These are phyloP conservation scores for Cladophialophora chaetospira DNA, from an alignment of 2,329 filamentous ascomycete genomes.

Conservation along the genomic window DNA sequence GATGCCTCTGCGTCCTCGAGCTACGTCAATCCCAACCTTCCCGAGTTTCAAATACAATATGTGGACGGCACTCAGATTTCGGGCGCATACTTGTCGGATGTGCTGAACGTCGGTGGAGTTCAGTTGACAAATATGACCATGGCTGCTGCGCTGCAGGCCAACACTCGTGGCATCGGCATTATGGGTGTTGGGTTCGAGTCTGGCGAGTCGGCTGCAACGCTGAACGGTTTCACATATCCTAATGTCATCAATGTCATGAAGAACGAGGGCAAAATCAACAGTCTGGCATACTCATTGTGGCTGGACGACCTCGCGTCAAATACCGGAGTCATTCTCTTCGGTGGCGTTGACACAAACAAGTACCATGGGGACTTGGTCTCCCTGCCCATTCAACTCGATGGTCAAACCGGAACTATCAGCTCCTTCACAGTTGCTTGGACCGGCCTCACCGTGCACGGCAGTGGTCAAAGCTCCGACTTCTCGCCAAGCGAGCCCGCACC, in stretches of 20 bases:
- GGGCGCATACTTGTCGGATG: slow-evolving; percentile 44
- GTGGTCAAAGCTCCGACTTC: slow-evolving; percentile 41
- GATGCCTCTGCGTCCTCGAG: slow-evolving; percentile 33
- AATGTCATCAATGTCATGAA: slow-evolving; percentile 68
- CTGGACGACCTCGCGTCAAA: slow-evolving; percentile 57
- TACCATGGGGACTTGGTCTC: slow-evolving; percentile 65
- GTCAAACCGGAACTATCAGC: slow-evolving; percentile 57
- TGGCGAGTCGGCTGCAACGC: slow-evolving; percentile 29
- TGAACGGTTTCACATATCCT: slow-evolving; percentile 47
- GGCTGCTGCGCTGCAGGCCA: slow-evolving; percentile 36
- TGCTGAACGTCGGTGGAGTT: slow-evolving; percentile 38
- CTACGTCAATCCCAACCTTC: slow-evolving; percentile 21
- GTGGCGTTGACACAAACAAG: slow-evolving; percentile 76
- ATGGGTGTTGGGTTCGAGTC: slow-evolving; percentile 45
- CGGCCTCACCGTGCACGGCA: slow-evolving; percentile 22
- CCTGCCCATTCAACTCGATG: slow-evolving; percentile 57
- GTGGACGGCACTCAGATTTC: slow-evolving; percentile 40
- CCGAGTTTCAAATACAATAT: slow-evolving; percentile 42
- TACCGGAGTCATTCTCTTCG: slow-evolving; percentile 73
- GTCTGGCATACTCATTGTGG: slow-evolving; percentile 44
- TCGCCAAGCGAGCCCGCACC: slow-evolving; percentile 42
- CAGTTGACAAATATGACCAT: slow-evolving; percentile 43
- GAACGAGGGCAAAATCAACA: slow-evolving; percentile 55
- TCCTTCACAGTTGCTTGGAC: slow-evolving; percentile 51
- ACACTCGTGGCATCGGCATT: slow-evolving; percentile 36